A percentile compares a stretch with the other conserved stretches of the same genome.
These are phyloP conservation scores for Thraustotheca clavata DNA, from an alignment of 352 stramenopile species.

Conservation along the genomic window DNA sequence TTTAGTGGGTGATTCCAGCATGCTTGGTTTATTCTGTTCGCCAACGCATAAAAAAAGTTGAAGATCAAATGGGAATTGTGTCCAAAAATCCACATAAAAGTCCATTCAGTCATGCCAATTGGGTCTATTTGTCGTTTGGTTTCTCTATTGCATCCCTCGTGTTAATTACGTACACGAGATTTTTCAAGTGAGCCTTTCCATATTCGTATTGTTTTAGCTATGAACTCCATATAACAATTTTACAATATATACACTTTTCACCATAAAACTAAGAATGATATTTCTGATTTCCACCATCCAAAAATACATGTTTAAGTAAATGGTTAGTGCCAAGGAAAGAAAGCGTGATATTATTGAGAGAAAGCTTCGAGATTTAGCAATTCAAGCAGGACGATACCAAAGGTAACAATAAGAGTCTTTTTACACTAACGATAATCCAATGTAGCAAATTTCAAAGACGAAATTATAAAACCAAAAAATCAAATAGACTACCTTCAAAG, in stretches of 20 bases:
- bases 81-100: slow-evolving; percentile 61
- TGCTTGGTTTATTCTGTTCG: slow-evolving; percentile 67
- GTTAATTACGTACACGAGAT: slow-evolving; percentile 64
- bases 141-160: slow-evolving; percentile 50
- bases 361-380: slow-evolving; percentile 12
- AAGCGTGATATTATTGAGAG: slow-evolving; percentile 18
- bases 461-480: not conserved
- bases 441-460: not conserved
- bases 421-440: not conserved
- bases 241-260: no score
- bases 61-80: slow-evolving; percentile 18
- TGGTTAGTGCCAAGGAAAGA: slow-evolving; percentile 20
- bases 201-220: no score
- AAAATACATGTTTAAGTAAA: no score
- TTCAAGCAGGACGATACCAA: slow-evolving; percentile 12
- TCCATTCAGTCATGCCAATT: slow-evolving; percentile 49
- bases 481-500: not conserved
- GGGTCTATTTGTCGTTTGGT: slow-evolving; percentile 57
- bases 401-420: not conserved
- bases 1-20: slow-evolving; percentile 72
- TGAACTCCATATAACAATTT: no score
- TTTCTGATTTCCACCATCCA: no score
- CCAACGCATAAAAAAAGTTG: slow-evolving; percentile 29
- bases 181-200: slow-evolving; percentile 30
- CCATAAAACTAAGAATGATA: no score